phyloP scores from a whole-genome alignment of 2,329 filamentous ascomycete species.

The Monosporascus sp. region DNA sequence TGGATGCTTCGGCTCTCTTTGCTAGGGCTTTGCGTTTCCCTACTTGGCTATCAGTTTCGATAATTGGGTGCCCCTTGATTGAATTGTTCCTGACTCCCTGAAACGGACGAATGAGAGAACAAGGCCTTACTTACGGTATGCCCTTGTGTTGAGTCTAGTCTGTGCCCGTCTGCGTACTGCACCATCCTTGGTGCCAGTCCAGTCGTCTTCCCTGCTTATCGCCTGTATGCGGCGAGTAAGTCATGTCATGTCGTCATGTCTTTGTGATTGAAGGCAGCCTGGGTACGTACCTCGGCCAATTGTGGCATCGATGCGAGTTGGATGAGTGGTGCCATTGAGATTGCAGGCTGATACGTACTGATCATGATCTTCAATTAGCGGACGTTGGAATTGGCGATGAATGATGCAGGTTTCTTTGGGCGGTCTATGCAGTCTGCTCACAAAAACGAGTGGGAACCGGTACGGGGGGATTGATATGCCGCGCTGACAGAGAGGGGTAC shows the following conservation, averaged over 20 bases:
- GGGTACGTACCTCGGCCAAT: conserved; percentile 30
- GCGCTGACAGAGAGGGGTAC: conserved; percentile 5
- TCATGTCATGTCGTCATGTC: conserved; percentile 5
- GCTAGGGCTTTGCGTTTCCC: conserved; percentile 29
- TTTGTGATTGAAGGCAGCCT: conserved; percentile 5
- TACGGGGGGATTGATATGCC: conserved; percentile 6
- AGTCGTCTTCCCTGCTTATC: conserved; percentile 35
- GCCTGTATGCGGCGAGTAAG: conserved; percentile 30
- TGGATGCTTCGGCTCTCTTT: conserved; percentile 16
- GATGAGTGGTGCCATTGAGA: conserved; percentile 15
- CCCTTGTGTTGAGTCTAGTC: conserved; percentile 41
- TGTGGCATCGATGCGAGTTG: conserved; percentile 30
- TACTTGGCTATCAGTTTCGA: conserved; percentile 18
- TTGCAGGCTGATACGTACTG: conserved; percentile 13
- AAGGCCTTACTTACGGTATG: conserved; percentile 32
- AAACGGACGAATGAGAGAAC: conserved; percentile 7
- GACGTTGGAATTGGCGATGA: conserved; percentile 2
- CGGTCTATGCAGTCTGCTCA: conserved; percentile 18
- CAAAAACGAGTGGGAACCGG: conserved; percentile 3
- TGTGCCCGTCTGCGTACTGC: conserved; percentile 36
- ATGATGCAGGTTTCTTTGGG: conserved; percentile 2
- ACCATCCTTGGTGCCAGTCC: conserved; percentile 39
- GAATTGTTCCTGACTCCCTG: background rate
- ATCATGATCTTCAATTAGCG: conserved; percentile 12
- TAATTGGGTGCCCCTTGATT: conserved; percentile 4